Evolutionary conservation across 306 rosid genomes (phyloP).

Genomic region (Pyrus pyrifolia): DNA sequence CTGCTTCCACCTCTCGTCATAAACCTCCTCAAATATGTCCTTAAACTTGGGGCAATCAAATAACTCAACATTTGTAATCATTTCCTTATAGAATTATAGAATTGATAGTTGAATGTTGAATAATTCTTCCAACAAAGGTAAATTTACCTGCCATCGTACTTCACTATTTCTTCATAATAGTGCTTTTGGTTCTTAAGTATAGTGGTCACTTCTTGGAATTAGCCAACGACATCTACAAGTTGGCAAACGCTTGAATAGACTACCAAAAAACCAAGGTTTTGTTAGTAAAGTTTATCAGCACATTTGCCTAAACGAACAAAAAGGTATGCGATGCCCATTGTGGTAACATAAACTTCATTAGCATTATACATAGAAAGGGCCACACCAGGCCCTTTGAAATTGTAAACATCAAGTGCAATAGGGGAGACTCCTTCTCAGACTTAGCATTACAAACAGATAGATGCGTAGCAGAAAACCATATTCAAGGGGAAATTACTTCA

Average conservation of each 20-base stretch:
- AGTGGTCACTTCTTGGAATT: slow-evolving; percentile 85
- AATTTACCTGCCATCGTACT: slow-evolving; percentile 78
- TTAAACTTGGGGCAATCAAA: slow-evolving; percentile 55
- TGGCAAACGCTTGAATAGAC: slow-evolving; percentile 90
- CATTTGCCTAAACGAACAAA: not conserved
- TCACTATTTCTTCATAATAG: slow-evolving; percentile 67
- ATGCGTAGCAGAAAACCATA: slow-evolving; percentile 1
- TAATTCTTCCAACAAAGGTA: slow-evolving; percentile 5
- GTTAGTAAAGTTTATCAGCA: not conserved
- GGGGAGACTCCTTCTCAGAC: slow-evolving; percentile 70
- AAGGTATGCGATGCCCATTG: not conserved
- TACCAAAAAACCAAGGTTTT: slow-evolving; percentile 16
- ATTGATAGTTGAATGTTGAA: not conserved
- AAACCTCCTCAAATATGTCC: slow-evolving; percentile 92
- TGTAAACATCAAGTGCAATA: slow-evolving; percentile 62
- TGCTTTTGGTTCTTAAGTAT: slow-evolving; percentile 91
- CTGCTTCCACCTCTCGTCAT: slow-evolving; percentile 72
- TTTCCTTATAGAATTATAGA: not conserved
- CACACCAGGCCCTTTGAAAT: slow-evolving; percentile 80
- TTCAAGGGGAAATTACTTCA: not conserved
- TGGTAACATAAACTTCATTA: slow-evolving; percentile 61
- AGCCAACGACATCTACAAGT: slow-evolving; percentile 76
- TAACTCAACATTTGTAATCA: slow-evolving; percentile 14
- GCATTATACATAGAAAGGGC: slow-evolving; percentile 89
- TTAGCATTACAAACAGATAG: slow-evolving; percentile 24